Conservation (phyloP, 2,329 filamentous ascomycete genomes). For the Macrophomina phaseolina region DNA sequence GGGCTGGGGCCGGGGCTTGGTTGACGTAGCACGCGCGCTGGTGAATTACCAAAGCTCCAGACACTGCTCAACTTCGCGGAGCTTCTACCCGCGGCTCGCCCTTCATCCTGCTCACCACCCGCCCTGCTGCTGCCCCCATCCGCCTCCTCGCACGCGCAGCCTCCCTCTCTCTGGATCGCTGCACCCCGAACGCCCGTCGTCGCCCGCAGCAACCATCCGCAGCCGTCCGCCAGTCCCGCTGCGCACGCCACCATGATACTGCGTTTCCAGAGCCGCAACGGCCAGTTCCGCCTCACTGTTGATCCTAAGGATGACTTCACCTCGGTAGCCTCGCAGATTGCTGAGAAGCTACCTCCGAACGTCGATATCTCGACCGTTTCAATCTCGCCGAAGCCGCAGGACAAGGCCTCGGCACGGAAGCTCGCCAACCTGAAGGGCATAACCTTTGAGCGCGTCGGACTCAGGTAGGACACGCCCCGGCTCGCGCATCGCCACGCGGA, state of each 20-base stretch:
- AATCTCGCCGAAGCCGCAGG: slow-evolving; percentile 58
- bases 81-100: not conserved
- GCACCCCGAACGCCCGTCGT: not conserved
- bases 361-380: slow-evolving; percentile 61
- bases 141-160: not conserved
- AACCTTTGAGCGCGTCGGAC: slow-evolving; percentile 61
- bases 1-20: too few species aligned
- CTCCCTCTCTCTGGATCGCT: not conserved
- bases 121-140: not conserved
- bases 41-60: not conserved
- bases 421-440: slow-evolving; percentile 60
- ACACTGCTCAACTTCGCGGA: not conserved
- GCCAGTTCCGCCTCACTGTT: slow-evolving; percentile 85
- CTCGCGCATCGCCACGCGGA: slow-evolving; percentile 19
- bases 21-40: slow-evolving; percentile 27
- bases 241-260: slow-evolving; percentile 68
- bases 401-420: slow-evolving; percentile 58
- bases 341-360: slow-evolving; percentile 65
- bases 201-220: slow-evolving; percentile 10
- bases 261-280: slow-evolving; percentile 87
- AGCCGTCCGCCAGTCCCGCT: slow-evolving; percentile 15
- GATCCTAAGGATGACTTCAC: slow-evolving; percentile 75
- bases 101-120: not conserved
- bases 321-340: slow-evolving; percentile 59
- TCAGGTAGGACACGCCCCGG: slow-evolving; percentile 52